Percentiles rank a stretch among this genome's conserved stretches.
Evolutionary conservation across 306 rosid genomes (phyloP).

Genomic region (Begonia loranthoides): DNA sequence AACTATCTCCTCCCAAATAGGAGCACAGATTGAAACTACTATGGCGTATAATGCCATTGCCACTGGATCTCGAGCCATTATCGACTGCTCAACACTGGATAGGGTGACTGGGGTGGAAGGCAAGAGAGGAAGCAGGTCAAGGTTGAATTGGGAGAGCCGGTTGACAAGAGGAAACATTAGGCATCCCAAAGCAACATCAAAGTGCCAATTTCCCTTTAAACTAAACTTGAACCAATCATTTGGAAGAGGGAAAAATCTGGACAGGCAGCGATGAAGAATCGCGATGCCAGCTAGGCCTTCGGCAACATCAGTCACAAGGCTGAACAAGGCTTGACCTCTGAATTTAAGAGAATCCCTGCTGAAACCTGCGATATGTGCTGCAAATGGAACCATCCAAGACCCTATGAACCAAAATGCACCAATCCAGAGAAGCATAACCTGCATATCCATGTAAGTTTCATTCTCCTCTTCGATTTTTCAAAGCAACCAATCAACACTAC

Average conservation of each 20-base stretch:
- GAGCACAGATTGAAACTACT: constrained; percentile 82
- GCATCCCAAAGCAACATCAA: constrained; percentile 78
- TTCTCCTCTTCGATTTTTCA: too few species aligned
- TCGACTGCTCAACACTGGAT: constrained; percentile 88
- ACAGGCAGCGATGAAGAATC: constrained; percentile 66
- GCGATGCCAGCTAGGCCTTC: constrained; percentile 82
- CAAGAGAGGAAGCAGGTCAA: constrained; percentile 55
- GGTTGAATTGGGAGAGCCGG: constrained; percentile 77
- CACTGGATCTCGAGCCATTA: constrained; percentile 79
- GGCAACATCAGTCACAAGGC: constrained; percentile 78
- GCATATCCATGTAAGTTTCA: constrained; percentile 15
- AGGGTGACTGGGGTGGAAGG: constrained; percentile 71
- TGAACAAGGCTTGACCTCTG: constrained; percentile 79
- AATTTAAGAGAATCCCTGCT: constrained; percentile 65
- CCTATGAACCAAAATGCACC: constrained; percentile 89
- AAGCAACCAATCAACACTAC: neutral
- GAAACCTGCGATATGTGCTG: constrained; percentile 63
- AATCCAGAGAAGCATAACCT: constrained; percentile 98
- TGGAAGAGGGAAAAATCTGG: constrained; percentile 81
- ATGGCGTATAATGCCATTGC: constrained; percentile 77
- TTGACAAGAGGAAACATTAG: constrained; percentile 83
- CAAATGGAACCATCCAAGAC: constrained; percentile 82
- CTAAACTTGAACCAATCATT: constrained; percentile 89
- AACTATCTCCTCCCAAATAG: constrained; percentile 94
- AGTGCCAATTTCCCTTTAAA: constrained; percentile 68